These are phyloP conservation scores for Pharus latifolius DNA, from an alignment of 176 grass and related monocot genomes.

Conservation along the genomic window DNA sequence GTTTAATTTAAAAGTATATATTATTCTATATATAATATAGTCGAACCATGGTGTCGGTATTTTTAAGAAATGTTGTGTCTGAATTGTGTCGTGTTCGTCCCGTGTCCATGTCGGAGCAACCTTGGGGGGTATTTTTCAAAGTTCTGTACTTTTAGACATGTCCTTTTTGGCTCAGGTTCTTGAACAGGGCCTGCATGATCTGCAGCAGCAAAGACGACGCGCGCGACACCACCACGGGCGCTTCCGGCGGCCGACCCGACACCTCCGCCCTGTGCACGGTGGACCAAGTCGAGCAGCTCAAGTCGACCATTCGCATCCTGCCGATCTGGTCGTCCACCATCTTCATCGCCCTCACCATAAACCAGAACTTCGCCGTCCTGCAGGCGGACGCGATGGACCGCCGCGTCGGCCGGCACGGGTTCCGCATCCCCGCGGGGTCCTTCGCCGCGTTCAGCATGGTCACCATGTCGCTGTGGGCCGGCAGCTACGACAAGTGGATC, in stretches of 20 bases:
- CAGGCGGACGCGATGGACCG: conserved; percentile 50
- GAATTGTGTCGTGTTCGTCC: too few relatives aligned
- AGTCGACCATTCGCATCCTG: conserved; percentile 41
- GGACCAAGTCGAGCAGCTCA: conserved; percentile 61
- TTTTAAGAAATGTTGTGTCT: too few relatives aligned
- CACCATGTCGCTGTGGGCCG: conserved; percentile 50
- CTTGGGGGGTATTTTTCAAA: too few relatives aligned
- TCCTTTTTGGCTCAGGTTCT: conserved; percentile 15
- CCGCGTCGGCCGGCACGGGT: conserved; percentile 17
- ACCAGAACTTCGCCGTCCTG: conserved; percentile 41
- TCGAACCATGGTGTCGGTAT: too few relatives aligned
- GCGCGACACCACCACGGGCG: neutral
- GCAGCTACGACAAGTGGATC: conserved; percentile 44
- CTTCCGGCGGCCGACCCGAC: too few relatives aligned
- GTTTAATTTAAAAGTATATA: too few relatives aligned
- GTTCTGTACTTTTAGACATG: neutral
- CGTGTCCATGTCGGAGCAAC: neutral
- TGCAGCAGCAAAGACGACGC: neutral
- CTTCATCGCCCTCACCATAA: conserved; percentile 31
- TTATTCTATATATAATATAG: too few relatives aligned
- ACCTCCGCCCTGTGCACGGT: conserved; percentile 58
- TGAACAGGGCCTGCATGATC: conserved; percentile 61
- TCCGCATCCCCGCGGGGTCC: conserved; percentile 36
- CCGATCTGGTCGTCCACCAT: conserved; percentile 54
- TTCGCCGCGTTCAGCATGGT: conserved; percentile 42